phyloP scores from a whole-genome alignment of 176 grass and related monocot species.

The Oryza brachyantha region DNA sequence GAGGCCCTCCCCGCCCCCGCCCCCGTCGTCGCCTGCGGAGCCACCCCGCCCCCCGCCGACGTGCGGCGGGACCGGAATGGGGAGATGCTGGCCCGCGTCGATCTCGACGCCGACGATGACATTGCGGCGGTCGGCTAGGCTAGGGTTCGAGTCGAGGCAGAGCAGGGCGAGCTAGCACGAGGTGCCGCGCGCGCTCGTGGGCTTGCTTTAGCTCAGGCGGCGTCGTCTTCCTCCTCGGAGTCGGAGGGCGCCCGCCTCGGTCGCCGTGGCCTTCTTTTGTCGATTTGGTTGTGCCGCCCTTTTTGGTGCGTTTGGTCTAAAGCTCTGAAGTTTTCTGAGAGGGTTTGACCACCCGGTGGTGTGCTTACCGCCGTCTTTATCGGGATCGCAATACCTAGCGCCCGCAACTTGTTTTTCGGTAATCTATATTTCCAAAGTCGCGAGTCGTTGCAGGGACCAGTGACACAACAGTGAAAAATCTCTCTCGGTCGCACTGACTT shows the following conservation, averaged over 20 bases:
- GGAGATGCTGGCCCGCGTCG: constrained; percentile 82
- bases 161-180: constrained; percentile 10
- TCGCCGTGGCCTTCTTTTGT: constrained; percentile 18
- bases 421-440: too few species aligned
- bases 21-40: constrained; percentile 28
- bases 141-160: constrained; percentile 53
- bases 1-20: constrained; percentile 32
- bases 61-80: constrained; percentile 86
- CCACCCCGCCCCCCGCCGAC: not conserved
- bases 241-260: not conserved
- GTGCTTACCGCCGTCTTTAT: constrained; percentile 23
- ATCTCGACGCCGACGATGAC: constrained; percentile 78
- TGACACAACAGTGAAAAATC: too few species aligned
- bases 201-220: constrained; percentile 38
- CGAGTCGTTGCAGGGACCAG: too few species aligned
- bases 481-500: too few species aligned
- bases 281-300: constrained; percentile 40
- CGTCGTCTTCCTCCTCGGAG: constrained; percentile 59
- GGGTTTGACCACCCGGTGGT: constrained; percentile 31
- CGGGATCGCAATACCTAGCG: not conserved
- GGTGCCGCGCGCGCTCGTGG: constrained; percentile 31
- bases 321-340: constrained; percentile 34
- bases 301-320: constrained; percentile 37
- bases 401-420: not conserved
- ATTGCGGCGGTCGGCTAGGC: constrained; percentile 42